Evolutionary conservation across 2,329 filamentous ascomycete species (phyloP), one percentile per base, ranked within the genome.

Genomic region (Rugonectria rugulosa): DNA sequence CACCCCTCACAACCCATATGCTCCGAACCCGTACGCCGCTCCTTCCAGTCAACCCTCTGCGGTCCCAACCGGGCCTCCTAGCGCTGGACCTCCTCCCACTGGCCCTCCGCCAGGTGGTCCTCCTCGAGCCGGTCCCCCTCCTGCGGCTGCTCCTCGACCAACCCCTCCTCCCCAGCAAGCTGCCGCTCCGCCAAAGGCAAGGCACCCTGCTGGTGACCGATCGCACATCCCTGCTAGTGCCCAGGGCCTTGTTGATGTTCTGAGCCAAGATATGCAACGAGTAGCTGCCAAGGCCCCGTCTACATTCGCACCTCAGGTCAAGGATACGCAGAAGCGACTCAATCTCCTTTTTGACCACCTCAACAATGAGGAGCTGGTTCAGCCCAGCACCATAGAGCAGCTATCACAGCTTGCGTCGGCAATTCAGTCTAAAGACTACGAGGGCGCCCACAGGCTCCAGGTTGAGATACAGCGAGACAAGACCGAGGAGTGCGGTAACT

Each of bases 271-370:
- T 66, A 92, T 98, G 86, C 88, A 94, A 67, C 90, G 92, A 27
- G 90, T 99, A 51, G 93, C 93, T 56, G 78, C 87, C 26, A 89
- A 91, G 64, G 95, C 95, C 1, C 95, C 95, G 15, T 80, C 88
- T n/a, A 88, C 88, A 14, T 97, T 95, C 77, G 88, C 91, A 60
- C 83, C 88, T 12, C 93, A 98, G 72, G 92, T 99, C 17, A 90
- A 92, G 67, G 95, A 98, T 72, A 95, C 93, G 2, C 91, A 97
- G 72, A 97, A 97, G 77, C 88, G 95, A 23, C 82, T 99, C 56
- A 91, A 90, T 67, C 88, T 97, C 44, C 80, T 99, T n/a, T 98
- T 97, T 72, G 94, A 99, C 70, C 92, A 97, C 73, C 81, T 99
- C 41, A 99, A 98, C 81, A 98, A 98, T 64, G 90, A 93, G 69